Percentiles rank a stretch among this genome's conserved stretches.
Conservation (phyloP, 2,329 filamentous ascomycete species). For the Xylariaceae sp. region DNA sequence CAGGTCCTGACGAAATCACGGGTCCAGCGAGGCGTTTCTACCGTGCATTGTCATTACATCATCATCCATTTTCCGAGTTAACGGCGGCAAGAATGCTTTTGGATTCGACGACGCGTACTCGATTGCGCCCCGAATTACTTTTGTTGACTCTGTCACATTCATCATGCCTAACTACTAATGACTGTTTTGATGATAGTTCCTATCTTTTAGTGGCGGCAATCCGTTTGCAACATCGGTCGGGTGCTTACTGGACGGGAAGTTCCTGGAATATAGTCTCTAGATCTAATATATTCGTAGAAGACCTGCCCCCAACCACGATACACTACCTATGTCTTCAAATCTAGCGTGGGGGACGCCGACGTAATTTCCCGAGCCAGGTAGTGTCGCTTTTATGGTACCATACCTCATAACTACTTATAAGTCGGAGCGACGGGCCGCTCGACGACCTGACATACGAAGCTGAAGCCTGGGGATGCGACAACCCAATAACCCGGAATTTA, state of each 20-base stretch:
- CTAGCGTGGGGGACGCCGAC: slow-evolving; percentile 44
- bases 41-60: background rate
- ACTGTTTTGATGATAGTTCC: no score
- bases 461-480: background rate
- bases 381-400: slow-evolving; percentile 32
- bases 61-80: background rate
- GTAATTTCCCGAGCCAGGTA: slow-evolving; percentile 42
- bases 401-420: background rate
- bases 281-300: background rate
- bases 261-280: no score
- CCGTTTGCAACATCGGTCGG: background rate
- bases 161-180: no score
- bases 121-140: no score
- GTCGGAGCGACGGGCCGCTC: background rate
- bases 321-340: background rate
- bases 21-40: background rate
- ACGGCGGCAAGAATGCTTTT: slow-evolving; percentile 5
- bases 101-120: background rate
- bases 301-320: background rate
- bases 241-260: background rate
- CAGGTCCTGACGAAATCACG: background rate
- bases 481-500: no score
- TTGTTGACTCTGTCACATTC: no score
- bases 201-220: background rate
- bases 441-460: background rate